A percentile compares a stretch with the other conserved stretches of the same genome.
Evolutionary conservation across 768 basidiomycete genomes (phyloP).

Genomic region (Mycena kentingensis): DNA sequence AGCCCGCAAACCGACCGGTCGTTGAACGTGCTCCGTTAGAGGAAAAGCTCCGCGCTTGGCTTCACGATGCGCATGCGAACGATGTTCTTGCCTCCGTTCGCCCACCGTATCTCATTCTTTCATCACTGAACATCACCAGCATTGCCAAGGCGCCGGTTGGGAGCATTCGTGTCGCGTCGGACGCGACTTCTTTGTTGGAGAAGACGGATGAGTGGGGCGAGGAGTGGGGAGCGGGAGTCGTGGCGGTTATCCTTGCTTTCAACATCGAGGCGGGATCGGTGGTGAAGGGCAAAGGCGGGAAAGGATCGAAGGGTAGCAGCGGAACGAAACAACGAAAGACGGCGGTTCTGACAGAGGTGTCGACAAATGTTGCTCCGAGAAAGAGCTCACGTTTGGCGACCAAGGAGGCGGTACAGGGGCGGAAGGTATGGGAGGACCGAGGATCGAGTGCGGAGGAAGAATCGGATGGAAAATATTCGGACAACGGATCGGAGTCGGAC

Average conservation of each 20-base stretch:
- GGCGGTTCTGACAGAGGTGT: too few relatives aligned
- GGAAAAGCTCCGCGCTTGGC: constrained; percentile 22
- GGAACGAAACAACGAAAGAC: too few relatives aligned
- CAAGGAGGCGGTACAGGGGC: too few relatives aligned
- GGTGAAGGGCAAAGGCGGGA: too few relatives aligned
- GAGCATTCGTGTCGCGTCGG: neutral
- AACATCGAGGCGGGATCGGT: too few relatives aligned
- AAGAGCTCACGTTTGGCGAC: too few relatives aligned
- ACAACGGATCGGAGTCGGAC: too few relatives aligned
- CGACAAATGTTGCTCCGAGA: too few relatives aligned
- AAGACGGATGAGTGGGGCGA: constrained; percentile 27
- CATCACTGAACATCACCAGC: neutral
- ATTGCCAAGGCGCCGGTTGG: constrained; percentile 15
- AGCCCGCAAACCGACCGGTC: constrained; percentile 9
- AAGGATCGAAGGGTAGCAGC: too few relatives aligned
- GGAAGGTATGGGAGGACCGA: too few relatives aligned
- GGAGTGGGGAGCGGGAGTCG: constrained; percentile 21
- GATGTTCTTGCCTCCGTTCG: constrained; percentile 6
- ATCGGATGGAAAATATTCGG: too few relatives aligned
- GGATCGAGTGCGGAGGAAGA: too few relatives aligned
- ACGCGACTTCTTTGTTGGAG: constrained; percentile 16
- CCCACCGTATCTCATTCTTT: constrained; percentile 25
- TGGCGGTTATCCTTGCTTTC: constrained; percentile 5
- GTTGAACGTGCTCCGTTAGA: constrained; percentile 18
- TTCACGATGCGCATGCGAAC: constrained; percentile 2